Base-by-base conservation (phyloP, 805 yeast species). In the Hanseniaspora thailandica region DNA sequence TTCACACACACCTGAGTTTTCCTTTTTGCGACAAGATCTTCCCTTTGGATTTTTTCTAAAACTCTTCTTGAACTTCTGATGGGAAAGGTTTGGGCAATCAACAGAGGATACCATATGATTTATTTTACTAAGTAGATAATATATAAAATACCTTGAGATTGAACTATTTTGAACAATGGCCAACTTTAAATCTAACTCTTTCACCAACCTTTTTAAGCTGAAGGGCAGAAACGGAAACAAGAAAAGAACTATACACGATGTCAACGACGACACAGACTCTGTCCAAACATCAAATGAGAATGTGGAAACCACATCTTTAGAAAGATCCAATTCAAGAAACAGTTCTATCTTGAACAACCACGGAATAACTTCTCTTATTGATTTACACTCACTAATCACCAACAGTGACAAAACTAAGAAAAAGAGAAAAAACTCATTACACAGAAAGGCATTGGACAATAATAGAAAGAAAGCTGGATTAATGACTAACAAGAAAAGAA, bases 181-280 rank as follows among this genome's bases (percentile, higher is more conserved):
- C 23, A 53, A 52, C 8, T 52, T 53, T 8, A 53, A 53, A 40
- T 36, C 50, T 2, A 54, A 47, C 20, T 66, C 69, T 31, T 58
- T 67, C 38, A 63, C 65, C 10, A 67, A 66, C 43, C 59, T 67
- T 52, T 66, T 66, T 57, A 63, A 66, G 48, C 48, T 63, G 35
- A 48, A 43, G 58, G 60, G 35, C 57, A 61, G 52, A 63, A 61
- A 49, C 56, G 63, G 50, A 55, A 51, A 13, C 56, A 55, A 45
- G 60, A 61, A 47, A 23, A 53, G 45, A 47, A 44, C 48, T 12
- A 25, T 50, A 2, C 28, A 50, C 7, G 54, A 50, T 10, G 46
- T 19, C 12, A 43, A 43, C 23, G 31, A n/a, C 9, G 46, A 43
- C 15, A 25, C 13, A n/a, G 45, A 41, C 8, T 41, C 45, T 25